phyloP scores from a whole-genome alignment of 257 asterid genomes.

The Galeopsis tetrahit region DNA sequence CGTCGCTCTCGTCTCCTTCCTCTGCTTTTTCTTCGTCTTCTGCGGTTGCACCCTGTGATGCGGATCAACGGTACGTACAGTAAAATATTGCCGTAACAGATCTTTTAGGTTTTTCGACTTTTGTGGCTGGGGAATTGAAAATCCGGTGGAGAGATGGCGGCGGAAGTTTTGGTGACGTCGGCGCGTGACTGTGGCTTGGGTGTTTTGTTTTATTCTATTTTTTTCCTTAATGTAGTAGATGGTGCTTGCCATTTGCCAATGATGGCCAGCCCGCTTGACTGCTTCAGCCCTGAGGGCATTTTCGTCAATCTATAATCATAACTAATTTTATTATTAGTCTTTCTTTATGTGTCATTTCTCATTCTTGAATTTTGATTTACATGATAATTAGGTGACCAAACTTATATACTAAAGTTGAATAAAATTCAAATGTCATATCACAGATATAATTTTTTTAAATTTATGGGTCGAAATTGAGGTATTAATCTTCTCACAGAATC shows the following conservation, averaged over 20 bases:
- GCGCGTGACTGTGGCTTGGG: slow-evolving; percentile 34
- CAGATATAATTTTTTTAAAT: no score
- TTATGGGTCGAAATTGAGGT: no score
- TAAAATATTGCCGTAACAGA: background rate
- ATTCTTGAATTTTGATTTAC: no score
- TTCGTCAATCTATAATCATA: slow-evolving; percentile 28
- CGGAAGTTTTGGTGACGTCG: slow-evolving; percentile 28
- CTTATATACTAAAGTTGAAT: background rate
- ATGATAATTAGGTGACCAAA: background rate
- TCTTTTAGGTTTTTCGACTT: background rate
- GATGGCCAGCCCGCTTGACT: slow-evolving; percentile 37
- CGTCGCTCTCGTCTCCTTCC: slow-evolving; percentile 63
- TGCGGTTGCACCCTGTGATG: slow-evolving; percentile 56
- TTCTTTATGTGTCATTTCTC: background rate
- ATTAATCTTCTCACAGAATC: no score
- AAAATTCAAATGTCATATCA: no score
- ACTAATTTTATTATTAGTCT: background rate
- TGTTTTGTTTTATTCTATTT: background rate
- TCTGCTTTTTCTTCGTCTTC: slow-evolving; percentile 66
- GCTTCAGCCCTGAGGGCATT: slow-evolving; percentile 34
- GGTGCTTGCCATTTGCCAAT: slow-evolving; percentile 41
- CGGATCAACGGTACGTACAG: background rate
- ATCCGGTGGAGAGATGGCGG: slow-evolving; percentile 27
- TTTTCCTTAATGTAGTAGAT: background rate
- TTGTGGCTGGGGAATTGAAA: slow-evolving; percentile 21